phyloP scores from a whole-genome alignment of 495 filamentous ascomycete species.

The Lepidopterella palustris region DNA sequence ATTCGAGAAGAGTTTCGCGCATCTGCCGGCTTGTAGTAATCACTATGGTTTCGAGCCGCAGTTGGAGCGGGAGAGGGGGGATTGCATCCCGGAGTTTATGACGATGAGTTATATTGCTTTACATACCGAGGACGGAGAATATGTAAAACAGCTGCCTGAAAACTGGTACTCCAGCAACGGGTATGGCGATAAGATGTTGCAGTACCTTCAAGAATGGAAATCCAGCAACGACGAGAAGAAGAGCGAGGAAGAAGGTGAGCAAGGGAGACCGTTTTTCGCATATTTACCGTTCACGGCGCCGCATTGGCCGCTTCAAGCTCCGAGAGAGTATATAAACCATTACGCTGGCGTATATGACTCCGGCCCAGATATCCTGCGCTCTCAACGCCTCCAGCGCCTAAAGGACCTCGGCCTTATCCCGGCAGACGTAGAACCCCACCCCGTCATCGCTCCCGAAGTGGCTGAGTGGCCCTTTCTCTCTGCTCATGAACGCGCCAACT shows the following conservation, averaged over 20 bases:
- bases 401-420: conserved; percentile 37
- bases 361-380: conserved; percentile 38
- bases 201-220: conserved; percentile 45
- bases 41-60: conserved; percentile 58
- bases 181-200: conserved; percentile 38
- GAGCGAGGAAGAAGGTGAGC: conserved; percentile 4
- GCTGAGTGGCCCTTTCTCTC: conserved; percentile 49
- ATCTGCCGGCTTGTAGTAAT: conserved; percentile 53
- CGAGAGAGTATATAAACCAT: conserved; percentile 32
- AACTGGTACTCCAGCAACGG: conserved; percentile 40
- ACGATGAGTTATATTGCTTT: conserved; percentile 43
- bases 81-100: conserved; percentile 34
- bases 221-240: conserved; percentile 41
- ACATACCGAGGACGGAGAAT: conserved; percentile 54
- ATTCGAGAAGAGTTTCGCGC: conserved; percentile 43
- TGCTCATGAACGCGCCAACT: conserved; percentile 46
- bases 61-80: conserved; percentile 20
- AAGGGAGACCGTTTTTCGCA: conserved; percentile 42
- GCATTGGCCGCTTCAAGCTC: conserved; percentile 43
- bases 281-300: conserved; percentile 43
- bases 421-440: conserved; percentile 35
- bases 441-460: conserved; percentile 48
- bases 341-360: conserved; percentile 42
- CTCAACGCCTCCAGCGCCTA: conserved; percentile 33
- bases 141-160: conserved; percentile 39